phyloP scores from a whole-genome alignment of 805 yeast species.

The Saccharomycopsis fodiens region DNA sequence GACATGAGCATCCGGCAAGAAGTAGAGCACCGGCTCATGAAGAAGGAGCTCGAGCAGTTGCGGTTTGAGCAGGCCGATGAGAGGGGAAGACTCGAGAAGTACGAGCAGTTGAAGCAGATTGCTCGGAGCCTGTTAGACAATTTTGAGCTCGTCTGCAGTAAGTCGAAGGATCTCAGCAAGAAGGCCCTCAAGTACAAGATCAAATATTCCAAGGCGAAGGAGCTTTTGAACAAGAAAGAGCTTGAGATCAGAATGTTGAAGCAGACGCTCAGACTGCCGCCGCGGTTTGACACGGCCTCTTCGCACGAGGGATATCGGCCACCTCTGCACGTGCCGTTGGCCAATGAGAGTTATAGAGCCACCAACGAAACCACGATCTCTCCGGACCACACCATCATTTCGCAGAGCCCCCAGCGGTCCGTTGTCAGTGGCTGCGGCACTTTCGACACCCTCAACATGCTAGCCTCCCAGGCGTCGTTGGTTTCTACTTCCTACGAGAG shows the following conservation, averaged over 20 bases:
- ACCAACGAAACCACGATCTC: constrained; percentile 12
- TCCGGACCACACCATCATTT: constrained; percentile 17
- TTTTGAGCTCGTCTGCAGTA: constrained; percentile 6
- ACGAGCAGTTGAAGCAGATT: constrained; percentile 12
- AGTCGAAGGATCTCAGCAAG: constrained; percentile 13
- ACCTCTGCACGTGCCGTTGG: too few species aligned
- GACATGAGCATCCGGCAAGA: constrained; percentile 29
- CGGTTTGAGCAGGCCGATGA: constrained; percentile 20
- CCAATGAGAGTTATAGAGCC: neutral
- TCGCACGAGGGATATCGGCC: constrained; percentile 3
- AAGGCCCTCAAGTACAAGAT: constrained; percentile 20
- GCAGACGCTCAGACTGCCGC: neutral
- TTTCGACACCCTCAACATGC: constrained; percentile 19
- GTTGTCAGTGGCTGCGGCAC: neutral
- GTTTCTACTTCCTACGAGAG: constrained; percentile 18
- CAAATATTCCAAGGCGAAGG: constrained; percentile 16
- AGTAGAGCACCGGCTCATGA: constrained; percentile 38
- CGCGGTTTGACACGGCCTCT: neutral
- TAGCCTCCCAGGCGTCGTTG: constrained; percentile 19
- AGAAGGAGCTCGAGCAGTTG: constrained; percentile 40
- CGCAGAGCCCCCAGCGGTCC: constrained; percentile 7
- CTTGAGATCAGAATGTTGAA: constrained; percentile 11
- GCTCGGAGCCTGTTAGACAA: constrained; percentile 10
- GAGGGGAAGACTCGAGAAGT: constrained; percentile 1
- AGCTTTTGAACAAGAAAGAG: constrained; percentile 12